These are phyloP conservation scores for Calycina herbarum DNA, from an alignment of 2,329 filamentous ascomycete genomes.

Conservation along the genomic window DNA sequence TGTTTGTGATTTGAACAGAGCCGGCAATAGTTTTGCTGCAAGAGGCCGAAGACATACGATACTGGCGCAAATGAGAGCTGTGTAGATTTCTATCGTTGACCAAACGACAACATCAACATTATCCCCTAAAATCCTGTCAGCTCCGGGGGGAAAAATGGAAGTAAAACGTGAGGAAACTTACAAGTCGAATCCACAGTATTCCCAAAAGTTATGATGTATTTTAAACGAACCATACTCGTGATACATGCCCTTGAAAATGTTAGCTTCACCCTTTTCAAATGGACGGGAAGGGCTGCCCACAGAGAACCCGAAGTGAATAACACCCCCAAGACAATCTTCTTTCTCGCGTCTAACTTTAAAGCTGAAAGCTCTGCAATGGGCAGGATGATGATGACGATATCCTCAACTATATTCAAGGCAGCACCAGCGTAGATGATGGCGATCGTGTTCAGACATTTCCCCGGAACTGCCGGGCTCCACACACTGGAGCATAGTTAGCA, in stretches of 20 bases:
- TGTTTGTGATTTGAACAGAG: conserved; percentile 17
- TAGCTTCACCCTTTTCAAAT: not conserved
- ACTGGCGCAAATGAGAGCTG: conserved; percentile 28
- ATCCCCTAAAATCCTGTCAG: not conserved
- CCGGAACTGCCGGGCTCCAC: conserved; percentile 22
- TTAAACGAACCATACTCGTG: conserved; percentile 59
- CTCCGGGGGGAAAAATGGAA: not conserved
- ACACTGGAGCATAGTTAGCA: conserved; percentile 5
- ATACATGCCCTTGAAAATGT: conserved; percentile 45
- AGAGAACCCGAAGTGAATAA: conserved; percentile 69
- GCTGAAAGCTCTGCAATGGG: conserved; percentile 63
- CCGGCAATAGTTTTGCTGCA: conserved; percentile 19
- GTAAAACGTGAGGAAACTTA: conserved; percentile 13
- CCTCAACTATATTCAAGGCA: conserved; percentile 67
- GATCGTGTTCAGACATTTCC: conserved; percentile 59
- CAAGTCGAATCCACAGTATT: conserved; percentile 27
- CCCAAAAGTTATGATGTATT: conserved; percentile 51
- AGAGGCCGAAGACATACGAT: conserved; percentile 28
- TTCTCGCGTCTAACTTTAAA: conserved; percentile 62
- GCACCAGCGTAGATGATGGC: conserved; percentile 66
- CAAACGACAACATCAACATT: conserved; percentile 22
- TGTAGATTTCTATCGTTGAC: conserved; percentile 23
- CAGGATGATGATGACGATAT: conserved; percentile 64
- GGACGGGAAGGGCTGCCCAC: conserved; percentile 43
- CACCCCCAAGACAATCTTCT: conserved; percentile 64